Evolutionary conservation across 352 stramenopile genomes (phyloP).

Genomic region (Pythium aphanidermatum): DNA sequence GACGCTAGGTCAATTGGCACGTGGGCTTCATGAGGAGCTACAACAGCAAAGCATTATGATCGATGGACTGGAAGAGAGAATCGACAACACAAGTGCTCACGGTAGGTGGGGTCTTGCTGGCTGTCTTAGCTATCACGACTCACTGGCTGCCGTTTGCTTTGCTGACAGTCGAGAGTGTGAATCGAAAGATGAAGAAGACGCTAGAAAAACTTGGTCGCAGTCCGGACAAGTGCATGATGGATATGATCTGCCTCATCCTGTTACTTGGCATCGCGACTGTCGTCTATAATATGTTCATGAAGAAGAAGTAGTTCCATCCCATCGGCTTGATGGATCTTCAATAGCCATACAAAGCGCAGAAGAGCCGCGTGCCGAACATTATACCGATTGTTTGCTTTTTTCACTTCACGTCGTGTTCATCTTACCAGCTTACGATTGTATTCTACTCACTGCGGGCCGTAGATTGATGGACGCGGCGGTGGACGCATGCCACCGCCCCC

Average conservation of each 20-base stretch:
- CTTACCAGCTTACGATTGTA: background rate
- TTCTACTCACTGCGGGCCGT: conserved; percentile 47
- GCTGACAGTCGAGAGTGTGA: conserved; percentile 66
- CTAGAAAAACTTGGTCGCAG: conserved; percentile 64
- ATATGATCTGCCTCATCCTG: conserved; percentile 86
- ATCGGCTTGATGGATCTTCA: no score
- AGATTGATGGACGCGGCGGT: conserved; percentile 55
- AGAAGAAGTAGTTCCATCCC: conserved; percentile 32
- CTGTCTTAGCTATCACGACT: background rate
- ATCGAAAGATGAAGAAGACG: conserved; percentile 84
- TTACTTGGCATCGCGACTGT: conserved; percentile 79
- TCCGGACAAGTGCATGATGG: conserved; percentile 86
- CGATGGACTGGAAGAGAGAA: conserved; percentile 69
- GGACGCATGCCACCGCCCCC: conserved; percentile 31
- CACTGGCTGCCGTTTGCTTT: background rate
- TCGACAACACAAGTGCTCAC: conserved; percentile 72
- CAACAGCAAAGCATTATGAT: conserved; percentile 87
- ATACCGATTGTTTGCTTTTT: no score
- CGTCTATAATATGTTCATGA: conserved; percentile 88
- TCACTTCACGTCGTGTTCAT: no score
- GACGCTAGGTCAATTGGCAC: conserved; percentile 66
- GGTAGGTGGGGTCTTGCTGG: conserved; percentile 26
- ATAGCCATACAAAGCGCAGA: no score
- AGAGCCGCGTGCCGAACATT: no score
- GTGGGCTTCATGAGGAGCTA: conserved; percentile 77